Base-by-base conservation (phyloP, 1,284 basidiomycete genomes). In the Ustilago shanxiensis region DNA sequence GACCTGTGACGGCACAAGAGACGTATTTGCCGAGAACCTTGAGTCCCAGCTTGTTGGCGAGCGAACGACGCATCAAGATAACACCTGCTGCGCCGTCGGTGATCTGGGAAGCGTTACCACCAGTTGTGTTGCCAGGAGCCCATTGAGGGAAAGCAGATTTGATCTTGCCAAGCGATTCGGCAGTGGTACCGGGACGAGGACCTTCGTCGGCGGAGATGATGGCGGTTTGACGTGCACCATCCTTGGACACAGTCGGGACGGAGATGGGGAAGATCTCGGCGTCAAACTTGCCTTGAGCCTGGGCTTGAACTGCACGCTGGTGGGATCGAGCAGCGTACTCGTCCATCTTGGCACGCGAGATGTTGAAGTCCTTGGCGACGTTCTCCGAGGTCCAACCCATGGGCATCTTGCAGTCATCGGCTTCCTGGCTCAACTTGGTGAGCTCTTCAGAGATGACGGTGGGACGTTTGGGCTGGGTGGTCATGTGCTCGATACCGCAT, bases 371-470 rank as follows among this genome's bases (percentile, higher is more conserved):
- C 18, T 82, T 79, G n/a, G 85, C 84, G 26, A 87, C 80, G 66
- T 93, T 92, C 85, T 95, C 93, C 3, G 92, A 92, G 2, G 93
- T 94, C 93, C 93, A 94, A 11, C 93, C 93, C 93, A 94, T 94
- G 26, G 92, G 92, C 86, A 90, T 91, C 54, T 68, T 71, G 65
- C 82, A 83, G 55, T 83, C 82, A 24, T 73, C 69, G 0, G 82
- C 82, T 50, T 82, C 79, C 62, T 82, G 77, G 39, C 54, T 69
- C 3, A 52, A n/a, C 24, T 51, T 60, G 53, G 35, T 57, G 11
- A 83, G 58, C 52, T 81, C 79, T n/a, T 74, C 66, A 24, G 64
- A 70, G 61, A 81, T 72, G n/a, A 50, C 51, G n/a, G 60, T 71
- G 11, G 73, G 72, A 8, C 67, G 57, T 50, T 72, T 72, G 39